These are phyloP conservation scores for Penicillium sp. DNA, from an alignment of 2,329 filamentous ascomycete genomes.

Conservation along the genomic window DNA sequence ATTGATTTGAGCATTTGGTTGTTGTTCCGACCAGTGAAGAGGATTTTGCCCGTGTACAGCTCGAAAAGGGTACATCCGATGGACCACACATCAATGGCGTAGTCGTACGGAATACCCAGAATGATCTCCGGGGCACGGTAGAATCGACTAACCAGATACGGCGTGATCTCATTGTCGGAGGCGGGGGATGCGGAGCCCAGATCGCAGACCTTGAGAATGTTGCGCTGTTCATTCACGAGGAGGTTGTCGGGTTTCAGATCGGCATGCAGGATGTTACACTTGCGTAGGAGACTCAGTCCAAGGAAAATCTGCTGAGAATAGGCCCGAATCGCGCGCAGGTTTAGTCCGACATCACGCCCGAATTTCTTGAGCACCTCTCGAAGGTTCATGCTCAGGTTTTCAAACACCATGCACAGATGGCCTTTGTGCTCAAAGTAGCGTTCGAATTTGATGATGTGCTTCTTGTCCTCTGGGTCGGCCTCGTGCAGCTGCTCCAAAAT, in stretches of 20 bases:
- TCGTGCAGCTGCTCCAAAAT: conserved; percentile 85
- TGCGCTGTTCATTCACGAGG: conserved; percentile 80
- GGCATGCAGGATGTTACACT: conserved; percentile 90
- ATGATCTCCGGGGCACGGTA: conserved; percentile 98
- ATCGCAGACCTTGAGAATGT: conserved; percentile 90
- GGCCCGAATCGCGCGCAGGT: conserved; percentile 77
- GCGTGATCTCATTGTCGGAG: conserved; percentile 87
- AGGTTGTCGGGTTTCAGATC: conserved; percentile 99
- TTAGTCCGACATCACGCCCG: conserved; percentile 90
- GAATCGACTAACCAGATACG: conserved; percentile 94
- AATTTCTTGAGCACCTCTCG: conserved; percentile 95
- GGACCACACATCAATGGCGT: conserved; percentile 95
- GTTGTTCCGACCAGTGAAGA: conserved; percentile 93
- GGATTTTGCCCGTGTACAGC: conserved; percentile 93
- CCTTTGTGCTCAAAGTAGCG: conserved; percentile 90
- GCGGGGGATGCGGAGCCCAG: conserved; percentile 92
- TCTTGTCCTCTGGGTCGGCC: conserved; percentile 83
- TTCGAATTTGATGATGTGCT: conserved; percentile 86
- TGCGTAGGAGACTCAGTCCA: conserved; percentile 80
- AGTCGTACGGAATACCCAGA: conserved; percentile 92
- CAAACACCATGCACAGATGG: conserved; percentile 95
- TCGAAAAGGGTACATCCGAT: conserved; percentile 97
- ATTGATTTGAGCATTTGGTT: conserved; percentile 98
- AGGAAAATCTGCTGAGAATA: conserved; percentile 96
- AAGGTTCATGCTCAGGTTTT: conserved; percentile 87